Conservation (phyloP, 352 stramenopile genomes). For the Globisporangium orthogonon region DNA sequence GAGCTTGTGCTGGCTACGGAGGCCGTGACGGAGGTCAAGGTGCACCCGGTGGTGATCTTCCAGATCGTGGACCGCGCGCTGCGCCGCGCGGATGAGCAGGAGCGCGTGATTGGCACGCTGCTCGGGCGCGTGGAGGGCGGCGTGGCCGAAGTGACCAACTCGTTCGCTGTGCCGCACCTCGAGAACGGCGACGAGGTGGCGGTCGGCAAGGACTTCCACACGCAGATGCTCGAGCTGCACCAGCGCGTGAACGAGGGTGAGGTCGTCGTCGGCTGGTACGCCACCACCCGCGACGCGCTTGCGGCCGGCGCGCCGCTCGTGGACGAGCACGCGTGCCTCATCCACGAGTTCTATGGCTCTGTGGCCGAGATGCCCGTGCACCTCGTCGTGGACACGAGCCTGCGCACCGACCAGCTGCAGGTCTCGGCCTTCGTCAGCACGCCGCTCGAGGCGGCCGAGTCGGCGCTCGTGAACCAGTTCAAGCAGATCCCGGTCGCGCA, state of each 20-base stretch:
- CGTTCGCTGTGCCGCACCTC: slow-evolving; percentile 95
- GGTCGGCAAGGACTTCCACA: slow-evolving; percentile 97
- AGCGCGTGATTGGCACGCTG: slow-evolving; percentile 96
- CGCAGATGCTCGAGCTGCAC: slow-evolving; percentile 96
- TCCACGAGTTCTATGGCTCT: slow-evolving; percentile 97
- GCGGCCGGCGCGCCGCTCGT: slow-evolving; percentile 48
- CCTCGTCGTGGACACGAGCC: slow-evolving; percentile 92
- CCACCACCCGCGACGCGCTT: slow-evolving; percentile 43
- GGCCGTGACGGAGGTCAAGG: slow-evolving; percentile 74
- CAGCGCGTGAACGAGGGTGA: slow-evolving; percentile 93
- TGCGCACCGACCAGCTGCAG: slow-evolving; percentile 76
- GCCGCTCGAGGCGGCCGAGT: slow-evolving; percentile 87
- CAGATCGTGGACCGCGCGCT: slow-evolving; percentile 96
- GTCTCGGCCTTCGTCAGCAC: slow-evolving; percentile 90
- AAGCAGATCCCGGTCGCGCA: slow-evolving; percentile 91
- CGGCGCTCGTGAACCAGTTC: slow-evolving; percentile 90
- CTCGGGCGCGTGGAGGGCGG: slow-evolving; percentile 87
- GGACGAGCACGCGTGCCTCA: slow-evolving; percentile 94
- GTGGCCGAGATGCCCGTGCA: slow-evolving; percentile 92
- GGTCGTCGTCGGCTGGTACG: slow-evolving; percentile 97
- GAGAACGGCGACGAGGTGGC: slow-evolving; percentile 95
- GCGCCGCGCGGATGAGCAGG: slow-evolving; percentile 89
- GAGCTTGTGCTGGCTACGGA: slow-evolving; percentile 72
- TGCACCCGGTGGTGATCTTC: slow-evolving; percentile 96
- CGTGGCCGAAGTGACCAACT: slow-evolving; percentile 92